Evolutionary conservation across 345 rosid species (phyloP), one percentile per base, ranked within the genome.

Genomic region (Theobroma cacao): DNA sequence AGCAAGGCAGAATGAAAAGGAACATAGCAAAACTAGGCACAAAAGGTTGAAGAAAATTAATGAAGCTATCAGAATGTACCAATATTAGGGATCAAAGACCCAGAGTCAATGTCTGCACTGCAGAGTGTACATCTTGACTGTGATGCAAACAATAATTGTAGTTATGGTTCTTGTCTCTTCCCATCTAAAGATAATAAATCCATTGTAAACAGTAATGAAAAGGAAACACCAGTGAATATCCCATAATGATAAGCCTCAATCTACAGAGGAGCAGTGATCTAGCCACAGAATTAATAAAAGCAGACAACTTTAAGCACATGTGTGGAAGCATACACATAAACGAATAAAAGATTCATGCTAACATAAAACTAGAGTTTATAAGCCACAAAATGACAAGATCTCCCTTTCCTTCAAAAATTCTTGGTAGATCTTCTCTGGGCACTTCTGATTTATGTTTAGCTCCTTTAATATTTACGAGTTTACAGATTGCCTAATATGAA

Each of bases 81-180:
- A 72, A 81, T 87, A 87, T 96, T 93, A 65, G 98, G 97, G 76
- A 92, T 88, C 85, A 89, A 82, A 68, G 97, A 82, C 50, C 87
- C 89, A 65, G 90, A 48, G 79, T 90, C 93, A 66, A 96, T 89
- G 82, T 93, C 97, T 26, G 90, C 87, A 88, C 80, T 88, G 97
- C 99, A 96, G 47, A 93, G 83, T 58, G 89, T 87, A 90, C 99
- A 95, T 87, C 98, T 93, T 60, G 95, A 89, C 99, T 96, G 94
- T 84, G 77, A 84, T 73, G 76, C 79, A 87, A 83, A 89, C 70
- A 82, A 86, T 45, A 84, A 86, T 4, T 62, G 75, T 34, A 70
- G 82, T 90, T 80, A 87, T 64, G 53, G 31, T 71, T 85, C 74
- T 64, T 28, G 64, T 73, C 75, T 72, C 68, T 31, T 80, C 70